Conservation (phyloP, 2,329 filamentous ascomycete species). For the Cladorrhinum sp. region DNA sequence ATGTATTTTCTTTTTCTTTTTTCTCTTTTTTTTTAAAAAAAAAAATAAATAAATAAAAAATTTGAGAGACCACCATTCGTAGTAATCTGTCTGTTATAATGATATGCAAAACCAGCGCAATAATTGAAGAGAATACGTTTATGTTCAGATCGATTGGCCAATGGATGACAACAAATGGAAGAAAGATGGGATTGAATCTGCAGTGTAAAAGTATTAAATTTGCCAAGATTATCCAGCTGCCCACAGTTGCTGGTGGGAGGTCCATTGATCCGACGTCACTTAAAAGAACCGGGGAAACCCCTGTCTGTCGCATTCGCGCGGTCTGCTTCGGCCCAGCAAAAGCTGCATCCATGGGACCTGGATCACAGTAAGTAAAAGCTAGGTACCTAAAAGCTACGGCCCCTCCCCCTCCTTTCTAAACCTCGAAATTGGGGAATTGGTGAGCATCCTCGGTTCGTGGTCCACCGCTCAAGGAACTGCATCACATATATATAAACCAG, state of each 20-base stretch:
- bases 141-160: too few relatives aligned
- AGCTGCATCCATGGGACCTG: conserved; percentile 11
- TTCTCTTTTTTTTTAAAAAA: too few relatives aligned
- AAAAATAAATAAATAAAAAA: too few relatives aligned
- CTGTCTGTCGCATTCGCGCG: conserved; percentile 13
- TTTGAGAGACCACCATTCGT: background rate
- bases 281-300: conserved; percentile 5
- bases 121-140: background rate
- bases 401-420: background rate
- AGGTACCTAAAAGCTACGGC: background rate
- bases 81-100: too few relatives aligned
- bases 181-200: background rate
- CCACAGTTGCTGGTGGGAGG: conserved; percentile 10
- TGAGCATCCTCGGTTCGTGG: conserved; percentile 11
- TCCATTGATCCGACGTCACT: conserved; percentile 12
- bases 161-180: too few relatives aligned
- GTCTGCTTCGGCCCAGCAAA: conserved; percentile 22
- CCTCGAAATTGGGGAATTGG: conserved; percentile 14
- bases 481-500: conserved; percentile 10
- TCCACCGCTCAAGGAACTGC: conserved; percentile 12
- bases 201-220: background rate
- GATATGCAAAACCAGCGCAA: too few relatives aligned
- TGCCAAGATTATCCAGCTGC: conserved; percentile 5
- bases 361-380: background rate
- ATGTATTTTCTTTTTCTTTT: background rate